Evolutionary conservation across 2,329 filamentous ascomycete genomes (phyloP), one percentile per base, ranked within the genome.

Genomic region (Verticillium zaregamsianum): DNA sequence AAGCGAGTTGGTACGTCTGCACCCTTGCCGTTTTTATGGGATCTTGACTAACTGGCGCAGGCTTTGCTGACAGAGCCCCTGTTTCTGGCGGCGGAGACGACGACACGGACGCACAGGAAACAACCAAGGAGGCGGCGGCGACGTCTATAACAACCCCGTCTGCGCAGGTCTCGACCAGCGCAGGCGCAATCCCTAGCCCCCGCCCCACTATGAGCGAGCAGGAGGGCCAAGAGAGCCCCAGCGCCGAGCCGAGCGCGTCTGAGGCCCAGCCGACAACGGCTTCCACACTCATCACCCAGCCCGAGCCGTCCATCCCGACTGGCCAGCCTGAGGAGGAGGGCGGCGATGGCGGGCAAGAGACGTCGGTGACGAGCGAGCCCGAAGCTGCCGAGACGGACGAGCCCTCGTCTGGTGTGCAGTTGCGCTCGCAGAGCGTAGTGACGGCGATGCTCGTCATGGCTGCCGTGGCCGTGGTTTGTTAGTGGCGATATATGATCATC

Each of bases 1-100:
- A 76, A 74, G 54, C 83, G 82, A 59, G 85, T 93, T 66, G 90
- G 89, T 84, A 72, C 71, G 80, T 72, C 57, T 55, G 5, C 17
- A 32, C 7, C 4, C 7, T 55, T 1, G 6, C 7, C 11, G 5
- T 25, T 55, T 25, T 32, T 25, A 12, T 17, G 6, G 4, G 75
- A 74, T 52, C 83, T 85, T 93, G 66, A 90, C 89, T 84, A 72
- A 72, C 79, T 72, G 58, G 31, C 25, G 28, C 12, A 59, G 58
- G 58, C n/a, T 59, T 59, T 45, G 58, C 58, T n/a, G 54, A 52
- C 40, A 54, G 58, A 17, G 14, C 58, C 7, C 40, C 58, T 14
- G 45, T 54, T 15, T 23, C 58, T 17, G 25, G 25, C 23, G 28
- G 14, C 23, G 52, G 25, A 12, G 23, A 25, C 15, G 54, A 55